A percentile compares a stretch with the other conserved stretches of the same genome.
Evolutionary conservation across 495 filamentous ascomycete genomes (phyloP).

Genomic region (Chaetomidium leptoderma): DNA sequence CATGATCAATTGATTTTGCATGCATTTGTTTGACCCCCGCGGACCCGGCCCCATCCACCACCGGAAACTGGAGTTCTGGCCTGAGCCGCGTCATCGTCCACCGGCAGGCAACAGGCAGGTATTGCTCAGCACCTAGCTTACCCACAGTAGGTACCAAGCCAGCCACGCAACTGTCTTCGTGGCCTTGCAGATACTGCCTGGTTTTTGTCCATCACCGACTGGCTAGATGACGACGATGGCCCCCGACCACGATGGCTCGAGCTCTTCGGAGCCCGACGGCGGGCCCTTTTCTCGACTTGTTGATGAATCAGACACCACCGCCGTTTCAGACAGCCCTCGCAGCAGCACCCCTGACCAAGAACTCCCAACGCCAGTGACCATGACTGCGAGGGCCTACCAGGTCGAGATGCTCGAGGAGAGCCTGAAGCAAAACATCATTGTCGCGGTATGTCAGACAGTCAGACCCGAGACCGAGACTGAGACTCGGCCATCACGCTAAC

Average conservation of each 20-base stretch:
- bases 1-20: too few relatives aligned
- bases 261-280: slow-evolving; percentile 12
- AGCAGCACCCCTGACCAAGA: slow-evolving; percentile 10
- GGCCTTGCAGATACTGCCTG: neutral
- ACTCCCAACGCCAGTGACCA: slow-evolving; percentile 21
- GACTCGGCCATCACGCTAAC: neutral
- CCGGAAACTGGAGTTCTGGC: neutral
- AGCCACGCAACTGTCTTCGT: slow-evolving; percentile 10
- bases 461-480: too few relatives aligned
- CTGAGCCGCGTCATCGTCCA: neutral
- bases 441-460: slow-evolving; percentile 54
- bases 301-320: slow-evolving; percentile 4
- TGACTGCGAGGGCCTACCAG: slow-evolving; percentile 69
- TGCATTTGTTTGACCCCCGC: too few relatives aligned
- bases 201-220: neutral
- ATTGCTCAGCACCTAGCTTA: neutral
- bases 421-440: slow-evolving; percentile 73
- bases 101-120: neutral
- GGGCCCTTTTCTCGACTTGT: neutral
- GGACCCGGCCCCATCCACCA: too few relatives aligned
- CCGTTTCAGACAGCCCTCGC: slow-evolving; percentile 2
- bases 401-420: slow-evolving; percentile 86
- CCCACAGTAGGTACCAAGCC: neutral
- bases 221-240: slow-evolving; percentile 13
- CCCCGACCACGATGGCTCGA: slow-evolving; percentile 11